Conservation (phyloP, 495 filamentous ascomycete species). For the Neurospora sp. region DNA sequence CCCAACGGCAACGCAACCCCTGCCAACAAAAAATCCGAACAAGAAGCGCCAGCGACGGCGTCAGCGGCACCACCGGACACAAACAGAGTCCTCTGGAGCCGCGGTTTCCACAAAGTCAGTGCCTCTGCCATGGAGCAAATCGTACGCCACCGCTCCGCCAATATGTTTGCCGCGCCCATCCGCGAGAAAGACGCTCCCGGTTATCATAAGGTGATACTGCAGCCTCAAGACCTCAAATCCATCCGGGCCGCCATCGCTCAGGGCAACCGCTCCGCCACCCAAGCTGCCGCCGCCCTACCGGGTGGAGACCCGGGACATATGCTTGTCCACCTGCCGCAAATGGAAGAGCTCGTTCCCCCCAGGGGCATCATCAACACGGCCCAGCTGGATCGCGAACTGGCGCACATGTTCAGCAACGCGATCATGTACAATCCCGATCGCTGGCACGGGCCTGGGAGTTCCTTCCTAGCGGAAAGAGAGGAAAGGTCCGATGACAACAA, state of each 20-base stretch:
- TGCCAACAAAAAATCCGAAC: background rate
- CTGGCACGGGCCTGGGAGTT: conserved; percentile 53
- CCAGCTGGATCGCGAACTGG: conserved; percentile 90
- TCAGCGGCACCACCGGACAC: conserved; percentile 13
- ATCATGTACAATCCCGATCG: conserved; percentile 91
- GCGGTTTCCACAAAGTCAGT: conserved; percentile 68
- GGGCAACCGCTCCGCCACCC: conserved; percentile 63
- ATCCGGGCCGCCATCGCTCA: conserved; percentile 70
- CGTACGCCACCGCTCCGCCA: conserved; percentile 72
- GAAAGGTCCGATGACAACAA: conserved; percentile 10
- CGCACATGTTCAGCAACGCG: conserved; percentile 94
- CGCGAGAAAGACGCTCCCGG: conserved; percentile 78
- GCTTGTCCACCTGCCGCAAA: conserved; percentile 55
- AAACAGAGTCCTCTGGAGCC: conserved; percentile 56
- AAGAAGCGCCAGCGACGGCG: background rate
- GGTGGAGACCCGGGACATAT: conserved; percentile 36
- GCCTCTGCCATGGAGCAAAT: conserved; percentile 79
- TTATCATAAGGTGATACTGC: conserved; percentile 76
- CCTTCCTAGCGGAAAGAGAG: conserved; percentile 33
- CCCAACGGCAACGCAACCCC: background rate
- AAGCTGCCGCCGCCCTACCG: conserved; percentile 44
- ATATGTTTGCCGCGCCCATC: conserved; percentile 75
- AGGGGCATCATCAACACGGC: conserved; percentile 88
- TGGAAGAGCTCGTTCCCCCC: conserved; percentile 68
- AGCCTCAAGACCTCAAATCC: conserved; percentile 79